phyloP scores from a whole-genome alignment of 495 filamentous ascomycete species.

The Penicillium dipodomyicola region DNA sequence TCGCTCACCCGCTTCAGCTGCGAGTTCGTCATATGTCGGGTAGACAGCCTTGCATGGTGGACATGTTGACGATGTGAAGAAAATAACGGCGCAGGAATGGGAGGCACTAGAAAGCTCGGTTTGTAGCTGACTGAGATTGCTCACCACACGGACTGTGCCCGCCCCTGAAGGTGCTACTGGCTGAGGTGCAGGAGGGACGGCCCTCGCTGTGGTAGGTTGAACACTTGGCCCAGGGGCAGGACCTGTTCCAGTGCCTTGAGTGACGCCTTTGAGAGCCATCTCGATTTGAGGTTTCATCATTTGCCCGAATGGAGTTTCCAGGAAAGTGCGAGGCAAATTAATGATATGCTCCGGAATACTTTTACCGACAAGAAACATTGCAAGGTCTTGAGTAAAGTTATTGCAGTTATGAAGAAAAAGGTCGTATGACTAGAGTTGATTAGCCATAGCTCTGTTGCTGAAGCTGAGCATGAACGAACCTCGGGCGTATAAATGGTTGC shows the following conservation, averaged over 20 bases:
- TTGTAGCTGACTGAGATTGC: slow-evolving; percentile 57
- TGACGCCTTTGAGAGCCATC: slow-evolving; percentile 65
- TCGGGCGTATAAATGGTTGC: slow-evolving; percentile 79
- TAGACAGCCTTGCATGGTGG: slow-evolving; percentile 82
- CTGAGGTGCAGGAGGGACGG: slow-evolving; percentile 21
- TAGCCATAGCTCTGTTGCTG: background rate
- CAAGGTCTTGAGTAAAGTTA: slow-evolving; percentile 93
- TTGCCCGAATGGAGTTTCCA: slow-evolving; percentile 86
- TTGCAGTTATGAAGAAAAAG: slow-evolving; percentile 94
- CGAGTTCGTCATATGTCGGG: slow-evolving; percentile 78
- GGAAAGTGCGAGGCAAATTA: slow-evolving; percentile 80
- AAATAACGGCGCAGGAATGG: slow-evolving; percentile 73
- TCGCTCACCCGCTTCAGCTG: slow-evolving; percentile 66
- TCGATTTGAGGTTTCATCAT: slow-evolving; percentile 86
- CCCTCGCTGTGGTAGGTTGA: slow-evolving; percentile 20
- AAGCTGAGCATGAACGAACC: slow-evolving; percentile 39
- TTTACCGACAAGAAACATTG: slow-evolving; percentile 86
- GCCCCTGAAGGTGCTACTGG: slow-evolving; percentile 17
- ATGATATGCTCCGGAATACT: slow-evolving; percentile 86
- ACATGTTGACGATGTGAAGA: slow-evolving; percentile 90
- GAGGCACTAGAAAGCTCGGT: slow-evolving; percentile 55
- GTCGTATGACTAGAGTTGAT: slow-evolving; percentile 67
- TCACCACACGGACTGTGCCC: slow-evolving; percentile 52
- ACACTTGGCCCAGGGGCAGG: slow-evolving; percentile 21
- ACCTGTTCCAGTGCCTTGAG: slow-evolving; percentile 48